Percentiles rank a stretch among this genome's conserved stretches.
Conservation (phyloP, 225 moss, liverwort and hornwort species). For the Ulota crispa region DNA sequence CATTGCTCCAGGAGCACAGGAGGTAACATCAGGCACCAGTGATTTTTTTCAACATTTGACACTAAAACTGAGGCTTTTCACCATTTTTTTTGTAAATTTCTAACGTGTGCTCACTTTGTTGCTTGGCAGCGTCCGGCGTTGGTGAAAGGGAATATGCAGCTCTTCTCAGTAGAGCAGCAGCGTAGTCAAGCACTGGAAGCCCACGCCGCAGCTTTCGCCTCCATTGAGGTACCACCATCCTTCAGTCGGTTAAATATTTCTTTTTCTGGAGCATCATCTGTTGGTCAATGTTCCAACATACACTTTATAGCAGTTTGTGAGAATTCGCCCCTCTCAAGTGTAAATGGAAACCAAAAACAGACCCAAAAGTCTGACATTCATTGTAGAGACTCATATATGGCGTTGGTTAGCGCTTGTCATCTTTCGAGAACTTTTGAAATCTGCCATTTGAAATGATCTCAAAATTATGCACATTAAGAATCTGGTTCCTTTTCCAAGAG, state of each 20-base stretch:
- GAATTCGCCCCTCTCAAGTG: neutral
- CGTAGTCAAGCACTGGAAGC: constrained; percentile 92
- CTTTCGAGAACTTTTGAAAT: neutral
- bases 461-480: neutral
- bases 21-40: constrained; percentile 41
- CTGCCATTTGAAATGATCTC: neutral
- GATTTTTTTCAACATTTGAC: neutral
- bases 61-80: neutral
- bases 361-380: neutral
- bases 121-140: constrained; percentile 77
- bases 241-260: neutral
- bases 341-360: neutral
- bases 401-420: neutral
- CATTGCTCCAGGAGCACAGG: constrained; percentile 82
- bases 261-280: neutral
- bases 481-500: neutral
- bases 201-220: constrained; percentile 88
- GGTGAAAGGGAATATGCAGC: constrained; percentile 93
- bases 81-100: neutral
- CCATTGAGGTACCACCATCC: constrained; percentile 57
- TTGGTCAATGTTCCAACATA: neutral
- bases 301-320: neutral
- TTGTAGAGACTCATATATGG: neutral
- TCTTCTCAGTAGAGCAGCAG: constrained; percentile 91
- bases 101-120: neutral